Conservation (phyloP, 2,329 filamentous ascomycete species). For the Cladophialophora immunda region DNA sequence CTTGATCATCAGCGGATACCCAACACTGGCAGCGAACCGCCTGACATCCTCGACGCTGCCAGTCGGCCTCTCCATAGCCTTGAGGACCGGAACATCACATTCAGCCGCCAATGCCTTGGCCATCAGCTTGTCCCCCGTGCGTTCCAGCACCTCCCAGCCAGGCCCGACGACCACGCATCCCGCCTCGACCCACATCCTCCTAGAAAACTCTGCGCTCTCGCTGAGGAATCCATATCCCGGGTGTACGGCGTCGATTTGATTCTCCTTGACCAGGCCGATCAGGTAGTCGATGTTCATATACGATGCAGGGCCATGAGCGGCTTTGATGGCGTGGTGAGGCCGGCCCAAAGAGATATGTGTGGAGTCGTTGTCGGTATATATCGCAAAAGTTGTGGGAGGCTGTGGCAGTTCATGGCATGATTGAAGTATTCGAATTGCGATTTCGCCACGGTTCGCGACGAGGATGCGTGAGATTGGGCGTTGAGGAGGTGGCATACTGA, state of each 20-base stretch:
- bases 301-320: constrained; percentile 54
- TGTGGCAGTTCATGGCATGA: constrained; percentile 65
- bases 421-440: constrained; percentile 67
- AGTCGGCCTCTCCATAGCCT: constrained; percentile 58
- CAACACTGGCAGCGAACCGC: constrained; percentile 66
- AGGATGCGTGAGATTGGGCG: constrained; percentile 60
- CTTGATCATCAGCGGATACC: constrained; percentile 69
- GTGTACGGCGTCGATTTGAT: constrained; percentile 65
- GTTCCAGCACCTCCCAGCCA: constrained; percentile 63
- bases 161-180: constrained; percentile 62
- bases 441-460: constrained; percentile 64
- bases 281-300: constrained; percentile 61
- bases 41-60: constrained; percentile 53
- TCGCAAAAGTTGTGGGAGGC: constrained; percentile 61
- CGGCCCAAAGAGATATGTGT: constrained; percentile 60
- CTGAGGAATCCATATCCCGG: constrained; percentile 71
- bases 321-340: constrained; percentile 60
- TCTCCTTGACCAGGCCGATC: constrained; percentile 46
- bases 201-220: constrained; percentile 60
- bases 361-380: constrained; percentile 65
- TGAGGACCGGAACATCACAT: constrained; percentile 62
- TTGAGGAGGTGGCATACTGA: constrained; percentile 38
- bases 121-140: constrained; percentile 65
- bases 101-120: constrained; percentile 61
- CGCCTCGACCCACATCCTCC: constrained; percentile 59